Percentiles rank a stretch among this genome's conserved stretches.
Conservation (phyloP, 2,329 filamentous ascomycete species). For the Neurospora crassa region DNA sequence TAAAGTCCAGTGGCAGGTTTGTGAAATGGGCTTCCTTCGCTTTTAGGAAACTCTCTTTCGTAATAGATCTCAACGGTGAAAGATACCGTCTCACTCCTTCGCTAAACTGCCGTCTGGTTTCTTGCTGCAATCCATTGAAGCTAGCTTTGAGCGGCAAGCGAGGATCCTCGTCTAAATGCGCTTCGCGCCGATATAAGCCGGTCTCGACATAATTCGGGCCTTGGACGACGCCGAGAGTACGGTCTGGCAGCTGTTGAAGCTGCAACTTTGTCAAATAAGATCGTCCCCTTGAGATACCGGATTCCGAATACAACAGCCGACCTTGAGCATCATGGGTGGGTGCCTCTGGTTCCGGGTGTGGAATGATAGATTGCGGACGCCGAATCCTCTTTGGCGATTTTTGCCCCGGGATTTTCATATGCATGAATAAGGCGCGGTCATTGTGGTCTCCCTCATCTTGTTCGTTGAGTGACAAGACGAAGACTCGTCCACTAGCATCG, state of each 20-base stretch:
- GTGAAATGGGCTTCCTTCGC: background rate
- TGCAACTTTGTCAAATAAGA: constrained; percentile 30
- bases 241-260: constrained; percentile 34
- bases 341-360: constrained; percentile 39
- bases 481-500: constrained; percentile 52
- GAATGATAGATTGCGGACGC: constrained; percentile 37
- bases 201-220: constrained; percentile 41
- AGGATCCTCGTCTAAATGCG: constrained; percentile 36
- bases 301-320: constrained; percentile 12
- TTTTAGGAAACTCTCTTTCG: background rate
- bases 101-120: constrained; percentile 22
- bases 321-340: constrained; percentile 22
- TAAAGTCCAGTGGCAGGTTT: background rate
- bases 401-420: constrained; percentile 26
- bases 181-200: constrained; percentile 36
- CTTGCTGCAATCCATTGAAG: constrained; percentile 35
- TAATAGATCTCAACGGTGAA: background rate
- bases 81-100: constrained; percentile 1
- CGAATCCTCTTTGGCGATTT: constrained; percentile 26
- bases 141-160: constrained; percentile 33
- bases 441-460: constrained; percentile 24
- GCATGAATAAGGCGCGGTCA: constrained; percentile 22
- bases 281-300: constrained; percentile 20
- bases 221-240: constrained; percentile 44
- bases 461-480: constrained; percentile 41